Percentiles rank a stretch among this genome's conserved stretches.
Evolutionary conservation across 2,329 filamentous ascomycete species (phyloP).

Genomic region (Trichoderma koningiopsis): DNA sequence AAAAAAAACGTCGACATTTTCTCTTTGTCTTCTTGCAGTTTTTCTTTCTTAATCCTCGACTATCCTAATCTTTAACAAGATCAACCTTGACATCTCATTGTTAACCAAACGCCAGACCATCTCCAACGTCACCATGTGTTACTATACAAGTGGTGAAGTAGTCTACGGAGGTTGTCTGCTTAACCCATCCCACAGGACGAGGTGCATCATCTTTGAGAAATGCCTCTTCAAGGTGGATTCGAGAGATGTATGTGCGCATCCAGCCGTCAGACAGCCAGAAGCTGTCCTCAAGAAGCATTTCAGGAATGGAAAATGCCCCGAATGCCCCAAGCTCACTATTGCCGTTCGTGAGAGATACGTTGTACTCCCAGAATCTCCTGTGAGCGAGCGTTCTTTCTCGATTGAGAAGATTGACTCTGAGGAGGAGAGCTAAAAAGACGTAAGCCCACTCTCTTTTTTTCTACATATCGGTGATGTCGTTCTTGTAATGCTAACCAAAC

Average conservation of each 20-base stretch:
- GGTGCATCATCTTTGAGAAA: constrained; percentile 1
- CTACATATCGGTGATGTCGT: background rate
- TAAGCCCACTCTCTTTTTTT: background rate
- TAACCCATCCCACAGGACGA: background rate
- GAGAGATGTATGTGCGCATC: background rate
- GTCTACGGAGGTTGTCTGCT: background rate
- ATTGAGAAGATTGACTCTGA: background rate
- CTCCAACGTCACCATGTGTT: background rate
- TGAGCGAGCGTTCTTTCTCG: background rate
- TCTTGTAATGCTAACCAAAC: background rate
- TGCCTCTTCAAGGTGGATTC: background rate
- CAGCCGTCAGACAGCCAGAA: background rate
- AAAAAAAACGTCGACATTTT: background rate
- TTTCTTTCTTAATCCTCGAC: background rate
- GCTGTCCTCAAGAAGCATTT: background rate
- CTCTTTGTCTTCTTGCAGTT: background rate
- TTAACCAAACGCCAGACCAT: background rate
- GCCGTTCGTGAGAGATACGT: background rate
- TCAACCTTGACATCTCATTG: background rate
- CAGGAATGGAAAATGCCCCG: background rate
- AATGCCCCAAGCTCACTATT: background rate
- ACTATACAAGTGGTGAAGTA: background rate
- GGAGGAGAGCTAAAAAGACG: background rate
- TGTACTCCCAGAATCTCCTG: background rate
- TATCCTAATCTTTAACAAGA: background rate